Conservation (phyloP, 176 grass and related monocot species). For the Carex pumila region DNA sequence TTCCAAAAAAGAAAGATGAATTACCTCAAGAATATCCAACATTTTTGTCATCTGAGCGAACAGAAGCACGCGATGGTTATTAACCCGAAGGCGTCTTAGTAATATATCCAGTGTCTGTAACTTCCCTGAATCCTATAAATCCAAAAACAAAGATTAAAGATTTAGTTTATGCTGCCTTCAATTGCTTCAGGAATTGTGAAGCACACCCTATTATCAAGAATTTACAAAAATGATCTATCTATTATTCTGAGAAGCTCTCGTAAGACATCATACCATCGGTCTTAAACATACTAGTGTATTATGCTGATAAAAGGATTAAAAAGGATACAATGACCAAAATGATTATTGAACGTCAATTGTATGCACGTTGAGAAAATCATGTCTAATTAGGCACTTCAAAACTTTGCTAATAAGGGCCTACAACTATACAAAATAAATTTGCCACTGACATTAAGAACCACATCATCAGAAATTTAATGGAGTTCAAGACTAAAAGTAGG, state of each 20-base stretch:
- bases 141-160: slow-evolving; percentile 7
- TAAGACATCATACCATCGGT: background rate
- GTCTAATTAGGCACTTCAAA: background rate
- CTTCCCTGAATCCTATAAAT: slow-evolving; percentile 89
- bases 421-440: background rate
- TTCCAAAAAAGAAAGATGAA: slow-evolving; percentile 12
- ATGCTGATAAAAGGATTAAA: background rate
- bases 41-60: slow-evolving; percentile 99
- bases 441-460: background rate
- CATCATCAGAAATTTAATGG: background rate
- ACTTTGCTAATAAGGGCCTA: background rate
- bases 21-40: slow-evolving; percentile 99
- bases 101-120: slow-evolving; percentile 89
- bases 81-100: slow-evolving; percentile 70
- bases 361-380: background rate
- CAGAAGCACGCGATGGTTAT: slow-evolving; percentile 91
- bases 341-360: background rate
- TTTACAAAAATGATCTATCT: background rate
- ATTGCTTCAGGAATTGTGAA: background rate
- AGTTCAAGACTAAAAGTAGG: background rate
- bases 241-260: background rate
- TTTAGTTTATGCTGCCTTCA: background rate
- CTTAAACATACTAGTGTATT: background rate
- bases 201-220: background rate
- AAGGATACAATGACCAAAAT: background rate